Percentiles rank a stretch among this genome's conserved stretches.
Evolutionary conservation across 2,329 filamentous ascomycete genomes (phyloP).

Genomic region (Ascochyta clinopodiicola): DNA sequence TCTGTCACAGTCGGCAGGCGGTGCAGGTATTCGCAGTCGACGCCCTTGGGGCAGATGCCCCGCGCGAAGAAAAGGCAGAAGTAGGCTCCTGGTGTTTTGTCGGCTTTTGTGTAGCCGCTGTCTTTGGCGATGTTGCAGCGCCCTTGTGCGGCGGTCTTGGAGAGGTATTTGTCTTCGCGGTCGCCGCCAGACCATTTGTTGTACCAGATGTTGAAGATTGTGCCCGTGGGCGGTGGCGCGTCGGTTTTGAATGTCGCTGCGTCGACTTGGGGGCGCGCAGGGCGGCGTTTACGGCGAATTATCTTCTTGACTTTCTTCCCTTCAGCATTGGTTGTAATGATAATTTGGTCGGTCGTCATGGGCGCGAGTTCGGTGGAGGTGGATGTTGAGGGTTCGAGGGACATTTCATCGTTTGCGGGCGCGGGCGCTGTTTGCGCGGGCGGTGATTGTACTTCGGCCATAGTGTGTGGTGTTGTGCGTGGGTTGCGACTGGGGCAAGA

Average conservation of each 20-base stretch:
- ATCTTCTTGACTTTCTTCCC: constrained; percentile 85
- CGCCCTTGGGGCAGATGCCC: constrained; percentile 82
- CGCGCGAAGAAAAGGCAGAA: constrained; percentile 93
- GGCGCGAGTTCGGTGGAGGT: constrained; percentile 33
- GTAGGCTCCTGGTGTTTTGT: constrained; percentile 68
- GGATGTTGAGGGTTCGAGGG: constrained; percentile 31
- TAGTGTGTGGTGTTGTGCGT: constrained; percentile 22
- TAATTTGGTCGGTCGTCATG: constrained; percentile 35
- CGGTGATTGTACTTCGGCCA: constrained; percentile 41
- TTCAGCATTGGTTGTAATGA: constrained; percentile 49
- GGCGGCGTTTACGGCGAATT: constrained; percentile 86
- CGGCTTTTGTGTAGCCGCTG: constrained; percentile 58
- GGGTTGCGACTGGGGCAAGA: background rate
- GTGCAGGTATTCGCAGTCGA: constrained; percentile 94
- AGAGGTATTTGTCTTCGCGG: constrained; percentile 87
- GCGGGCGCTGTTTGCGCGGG: constrained; percentile 28
- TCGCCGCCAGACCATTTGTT: constrained; percentile 98
- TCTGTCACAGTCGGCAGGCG: constrained; percentile 86
- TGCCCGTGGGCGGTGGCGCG: constrained; percentile 89
- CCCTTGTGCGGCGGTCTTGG: constrained; percentile 79
- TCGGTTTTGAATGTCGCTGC: constrained; percentile 81
- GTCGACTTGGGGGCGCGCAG: constrained; percentile 90
- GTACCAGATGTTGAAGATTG: constrained; percentile 98
- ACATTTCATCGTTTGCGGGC: constrained; percentile 5
- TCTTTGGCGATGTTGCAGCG: constrained; percentile 85